phyloP scores from a whole-genome alignment of 2,329 filamentous ascomycete genomes.

The Elsinoe perseae region DNA sequence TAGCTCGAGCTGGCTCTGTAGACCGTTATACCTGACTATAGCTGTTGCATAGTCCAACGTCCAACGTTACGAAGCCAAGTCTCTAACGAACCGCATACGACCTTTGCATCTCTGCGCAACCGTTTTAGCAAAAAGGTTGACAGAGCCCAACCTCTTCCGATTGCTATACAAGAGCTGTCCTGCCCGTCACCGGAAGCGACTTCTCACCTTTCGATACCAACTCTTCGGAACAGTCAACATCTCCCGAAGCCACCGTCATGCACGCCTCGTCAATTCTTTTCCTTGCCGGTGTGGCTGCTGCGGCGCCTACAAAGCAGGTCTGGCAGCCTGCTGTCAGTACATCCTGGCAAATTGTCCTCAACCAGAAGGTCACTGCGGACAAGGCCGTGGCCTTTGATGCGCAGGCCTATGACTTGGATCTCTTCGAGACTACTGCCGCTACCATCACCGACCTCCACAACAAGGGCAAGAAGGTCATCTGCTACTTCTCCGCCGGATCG shows the following conservation, averaged over 20 bases:
- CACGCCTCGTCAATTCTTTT: neutral
- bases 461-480: constrained; percentile 56
- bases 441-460: constrained; percentile 44
- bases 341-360: constrained; percentile 9
- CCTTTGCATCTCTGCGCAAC: neutral
- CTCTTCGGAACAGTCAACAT: neutral
- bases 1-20: neutral
- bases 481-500: constrained; percentile 67
- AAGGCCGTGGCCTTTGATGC: constrained; percentile 36
- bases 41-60: constrained; percentile 4
- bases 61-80: constrained; percentile 1
- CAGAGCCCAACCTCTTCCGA: neutral
- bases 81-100: neutral
- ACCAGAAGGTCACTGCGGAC: neutral
- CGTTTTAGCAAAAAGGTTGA: neutral
- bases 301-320: constrained; percentile 1
- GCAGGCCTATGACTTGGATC: constrained; percentile 54
- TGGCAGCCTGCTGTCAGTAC: constrained; percentile 10
- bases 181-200: neutral
- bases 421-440: constrained; percentile 46
- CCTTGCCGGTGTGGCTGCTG: neutral
- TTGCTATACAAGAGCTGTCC: neutral
- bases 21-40: neutral
- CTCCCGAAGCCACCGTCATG: constrained; percentile 1
- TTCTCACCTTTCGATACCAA: neutral